Evolutionary conservation across 371 early-diverging fungal genomes (phyloP).

Genomic region (Mucor circinelloides): DNA sequence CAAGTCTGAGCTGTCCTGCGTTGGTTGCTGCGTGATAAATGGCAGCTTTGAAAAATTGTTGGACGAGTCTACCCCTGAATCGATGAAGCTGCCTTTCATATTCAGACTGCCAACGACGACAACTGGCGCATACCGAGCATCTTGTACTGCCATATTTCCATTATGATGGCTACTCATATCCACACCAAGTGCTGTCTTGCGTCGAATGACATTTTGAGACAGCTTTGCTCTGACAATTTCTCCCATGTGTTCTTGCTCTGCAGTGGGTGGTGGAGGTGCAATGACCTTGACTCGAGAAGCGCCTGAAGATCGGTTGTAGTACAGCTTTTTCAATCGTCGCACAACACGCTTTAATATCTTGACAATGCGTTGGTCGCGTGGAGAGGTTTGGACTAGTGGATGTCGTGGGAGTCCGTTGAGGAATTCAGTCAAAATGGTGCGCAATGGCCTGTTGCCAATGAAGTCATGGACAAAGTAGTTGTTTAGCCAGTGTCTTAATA

Average conservation of each 20-base stretch:
- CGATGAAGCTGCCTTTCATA: constrained; percentile 19
- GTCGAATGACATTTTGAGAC: constrained; percentile 28
- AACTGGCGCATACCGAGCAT: constrained; percentile 37
- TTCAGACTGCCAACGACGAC: constrained; percentile 38
- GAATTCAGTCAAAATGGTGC: constrained; percentile 45
- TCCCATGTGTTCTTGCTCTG: constrained; percentile 33
- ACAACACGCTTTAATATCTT: constrained; percentile 57
- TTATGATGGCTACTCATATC: constrained; percentile 31
- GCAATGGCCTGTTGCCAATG: constrained; percentile 47
- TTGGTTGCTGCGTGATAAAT: background rate
- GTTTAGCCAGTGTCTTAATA: constrained; percentile 68
- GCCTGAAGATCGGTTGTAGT: constrained; percentile 31
- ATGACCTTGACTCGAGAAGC: constrained; percentile 35
- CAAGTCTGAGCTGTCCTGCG: background rate
- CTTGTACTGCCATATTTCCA: constrained; percentile 40
- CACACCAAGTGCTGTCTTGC: constrained; percentile 26
- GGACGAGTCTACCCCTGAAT: constrained; percentile 12
- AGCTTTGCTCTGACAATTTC: constrained; percentile 36
- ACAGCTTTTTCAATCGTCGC: constrained; percentile 45
- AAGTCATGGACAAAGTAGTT: constrained; percentile 73
- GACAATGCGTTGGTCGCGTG: constrained; percentile 62
- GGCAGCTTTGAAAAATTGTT: background rate
- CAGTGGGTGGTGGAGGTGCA: constrained; percentile 35
- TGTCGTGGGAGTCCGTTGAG: constrained; percentile 49
- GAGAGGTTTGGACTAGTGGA: constrained; percentile 46